phyloP scores from a whole-genome alignment of 768 basidiomycete species.

The Phanerochaete carnosa region DNA sequence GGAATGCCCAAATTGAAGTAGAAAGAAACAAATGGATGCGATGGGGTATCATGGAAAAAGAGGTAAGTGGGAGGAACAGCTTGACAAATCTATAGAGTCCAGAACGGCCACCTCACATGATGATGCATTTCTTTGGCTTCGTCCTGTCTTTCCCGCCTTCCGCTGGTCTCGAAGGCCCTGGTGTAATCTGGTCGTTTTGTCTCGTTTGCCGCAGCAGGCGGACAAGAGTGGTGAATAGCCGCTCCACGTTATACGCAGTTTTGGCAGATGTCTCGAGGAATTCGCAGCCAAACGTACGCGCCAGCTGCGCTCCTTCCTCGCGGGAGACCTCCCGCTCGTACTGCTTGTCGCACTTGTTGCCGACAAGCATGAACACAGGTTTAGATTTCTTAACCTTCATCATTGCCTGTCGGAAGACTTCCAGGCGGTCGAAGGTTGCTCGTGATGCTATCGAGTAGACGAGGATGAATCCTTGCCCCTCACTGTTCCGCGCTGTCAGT shows the following conservation, averaged over 20 bases:
- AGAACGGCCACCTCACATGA: constrained; percentile 70
- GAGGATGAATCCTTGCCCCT: constrained; percentile 96
- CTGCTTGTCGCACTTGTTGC: constrained; percentile 95
- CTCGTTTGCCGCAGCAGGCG: constrained; percentile 74
- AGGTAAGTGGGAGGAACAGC: constrained; percentile 51
- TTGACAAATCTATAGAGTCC: constrained; percentile 67
- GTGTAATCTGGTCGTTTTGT: constrained; percentile 42
- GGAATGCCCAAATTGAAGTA: constrained; percentile 19
- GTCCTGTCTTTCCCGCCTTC: constrained; percentile 34
- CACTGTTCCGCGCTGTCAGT: constrained; percentile 42
- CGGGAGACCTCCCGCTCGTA: constrained; percentile 87
- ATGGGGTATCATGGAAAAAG: constrained; percentile 75
- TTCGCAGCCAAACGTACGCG: constrained; percentile 82
- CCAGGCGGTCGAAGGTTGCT: constrained; percentile 85
- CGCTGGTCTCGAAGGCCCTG: constrained; percentile 21
- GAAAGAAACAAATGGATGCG: constrained; percentile 34
- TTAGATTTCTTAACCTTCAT: constrained; percentile 81
- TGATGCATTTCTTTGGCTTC: constrained; percentile 59
- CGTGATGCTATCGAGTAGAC: constrained; percentile 97
- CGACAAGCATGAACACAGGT: constrained; percentile 91
- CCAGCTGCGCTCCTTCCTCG: constrained; percentile 83
- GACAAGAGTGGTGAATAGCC: constrained; percentile 85
- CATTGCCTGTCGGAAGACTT: constrained; percentile 89
- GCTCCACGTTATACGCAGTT: constrained; percentile 89
- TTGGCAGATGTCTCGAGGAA: constrained; percentile 98